Evolutionary conservation across 2,329 filamentous ascomycete species (phyloP).

Genomic region (Taxawa tesnikishii): DNA sequence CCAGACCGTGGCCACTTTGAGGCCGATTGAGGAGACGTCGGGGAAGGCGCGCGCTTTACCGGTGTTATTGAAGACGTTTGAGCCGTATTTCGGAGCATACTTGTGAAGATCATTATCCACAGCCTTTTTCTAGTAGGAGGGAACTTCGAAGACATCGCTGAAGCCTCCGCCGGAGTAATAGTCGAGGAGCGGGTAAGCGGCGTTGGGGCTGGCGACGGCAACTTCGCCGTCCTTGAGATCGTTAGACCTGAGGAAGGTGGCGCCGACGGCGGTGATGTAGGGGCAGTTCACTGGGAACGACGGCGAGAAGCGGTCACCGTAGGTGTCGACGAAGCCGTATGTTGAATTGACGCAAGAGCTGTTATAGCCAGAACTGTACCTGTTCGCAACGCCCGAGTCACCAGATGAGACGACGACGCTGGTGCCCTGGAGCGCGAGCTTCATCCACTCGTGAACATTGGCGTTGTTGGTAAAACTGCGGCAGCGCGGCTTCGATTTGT

Average conservation of each 20-base stretch:
- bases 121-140: constrained; percentile 3
- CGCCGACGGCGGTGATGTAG: constrained; percentile 4
- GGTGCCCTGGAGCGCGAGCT: constrained; percentile 34
- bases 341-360: neutral
- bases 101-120: constrained; percentile 1
- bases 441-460: constrained; percentile 32
- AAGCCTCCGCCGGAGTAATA: constrained; percentile 2
- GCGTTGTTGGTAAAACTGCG: constrained; percentile 39
- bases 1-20: constrained; percentile 28
- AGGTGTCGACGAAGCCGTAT: constrained; percentile 4
- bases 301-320: constrained; percentile 12
- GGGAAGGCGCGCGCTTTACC: constrained; percentile 23
- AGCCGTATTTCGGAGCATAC: constrained; percentile 5
- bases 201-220: constrained; percentile 2
- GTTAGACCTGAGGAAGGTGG: constrained; percentile 1
- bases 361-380: too few species aligned
- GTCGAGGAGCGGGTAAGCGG: neutral
- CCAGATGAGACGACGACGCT: constrained; percentile 32
- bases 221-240: neutral
- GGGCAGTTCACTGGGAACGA: constrained; percentile 4
- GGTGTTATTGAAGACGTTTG: constrained; percentile 20
- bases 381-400: constrained; percentile 23
- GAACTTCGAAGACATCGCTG: constrained; percentile 1
- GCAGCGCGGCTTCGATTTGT: constrained; percentile 41
- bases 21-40: constrained; percentile 22